Base-by-base conservation (phyloP, 129 eudicot genomes). In the Centaurea solstitialis region DNA sequence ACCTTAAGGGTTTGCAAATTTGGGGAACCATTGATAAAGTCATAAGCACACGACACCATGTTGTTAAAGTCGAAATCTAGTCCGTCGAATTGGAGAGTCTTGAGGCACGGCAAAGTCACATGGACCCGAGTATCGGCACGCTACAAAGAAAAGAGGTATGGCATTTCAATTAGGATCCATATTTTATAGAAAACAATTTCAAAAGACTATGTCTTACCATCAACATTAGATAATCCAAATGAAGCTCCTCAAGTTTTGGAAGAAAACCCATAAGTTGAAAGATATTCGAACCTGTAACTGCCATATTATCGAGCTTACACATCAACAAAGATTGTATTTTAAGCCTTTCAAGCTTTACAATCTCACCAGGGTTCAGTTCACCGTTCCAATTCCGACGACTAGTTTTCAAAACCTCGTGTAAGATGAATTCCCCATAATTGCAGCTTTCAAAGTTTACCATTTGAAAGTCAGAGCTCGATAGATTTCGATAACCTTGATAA, bases 401-500 rank as follows among this genome's bases (percentile, higher is more conserved):
- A 17, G 28, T 17, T 17, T 11, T 78, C 43, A 43, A 26, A 68
- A 0, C 35, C 75, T 67, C 37, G 68, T 68, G 35, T 2, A 2
- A 26, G 30, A 78, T 50, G 12, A 78, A 12, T 47, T 78, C 69
- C 13, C 4, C 50, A 47, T 6, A 45, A 4, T 6, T 50, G 23
- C 22, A 50, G 68, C 26, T 69, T 30, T 69, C 69, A 68, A 78
- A 69, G 0, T 13, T 7, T 47, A 45, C 82, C 18, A 6, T 2
- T 10, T 18, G 26, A 57, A 78, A 78, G 13, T 69, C 68, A n/a
- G 53, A 78, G 10, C 30, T 68, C 68, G 70, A 11, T 3, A 68
- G 50, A 78, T 78, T 78, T 68, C 50, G 81, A 68, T 67, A 78
- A 78, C 74, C 81, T n/a, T 9, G 9, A 78, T 28, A 69, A 68